A percentile compares a stretch with the other conserved stretches of the same genome.
Evolutionary conservation across 768 basidiomycete genomes (phyloP).

Genomic region (Boletus reticuloceps): DNA sequence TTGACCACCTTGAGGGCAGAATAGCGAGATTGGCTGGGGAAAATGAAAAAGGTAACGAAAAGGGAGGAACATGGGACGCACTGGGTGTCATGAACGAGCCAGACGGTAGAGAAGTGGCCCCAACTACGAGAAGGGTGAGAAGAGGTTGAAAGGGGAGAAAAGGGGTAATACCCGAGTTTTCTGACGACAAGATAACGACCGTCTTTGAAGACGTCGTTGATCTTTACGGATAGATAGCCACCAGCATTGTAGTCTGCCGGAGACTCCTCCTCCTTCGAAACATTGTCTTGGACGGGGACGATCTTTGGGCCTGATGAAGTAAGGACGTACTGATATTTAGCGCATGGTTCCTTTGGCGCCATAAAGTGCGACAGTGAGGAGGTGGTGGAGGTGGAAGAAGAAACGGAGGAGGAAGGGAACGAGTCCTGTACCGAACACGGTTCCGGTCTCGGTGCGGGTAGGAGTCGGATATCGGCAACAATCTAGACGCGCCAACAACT

Average conservation of each 20-base stretch:
- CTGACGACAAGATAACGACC: slow-evolving; percentile 83
- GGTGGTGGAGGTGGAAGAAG: not conserved
- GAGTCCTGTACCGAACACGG: slow-evolving; percentile 12
- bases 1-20: slow-evolving; percentile 95
- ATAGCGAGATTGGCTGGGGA: slow-evolving; percentile 61
- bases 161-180: slow-evolving; percentile 73
- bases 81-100: slow-evolving; percentile 81
- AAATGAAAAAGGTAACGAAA: slow-evolving; percentile 14
- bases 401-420: too few species aligned
- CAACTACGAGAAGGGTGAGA: slow-evolving; percentile 49
- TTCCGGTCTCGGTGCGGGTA: slow-evolving; percentile 17
- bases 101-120: slow-evolving; percentile 96
- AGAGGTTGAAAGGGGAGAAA: not conserved
- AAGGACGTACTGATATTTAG: slow-evolving; percentile 75
- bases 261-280: slow-evolving; percentile 75
- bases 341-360: slow-evolving; percentile 65
- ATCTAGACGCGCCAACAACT: not conserved
- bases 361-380: slow-evolving; percentile 34
- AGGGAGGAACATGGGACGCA: slow-evolving; percentile 38
- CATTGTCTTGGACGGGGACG: slow-evolving; percentile 62
- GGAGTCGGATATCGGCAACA: slow-evolving; percentile 1
- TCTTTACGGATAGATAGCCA: slow-evolving; percentile 77
- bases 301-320: slow-evolving; percentile 67
- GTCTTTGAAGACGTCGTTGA: slow-evolving; percentile 80
- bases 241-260: slow-evolving; percentile 82